A percentile compares a stretch with the other conserved stretches of the same genome.
phyloP scores from a whole-genome alignment of 345 rosid genomes.

The Gossypium raimondii region DNA sequence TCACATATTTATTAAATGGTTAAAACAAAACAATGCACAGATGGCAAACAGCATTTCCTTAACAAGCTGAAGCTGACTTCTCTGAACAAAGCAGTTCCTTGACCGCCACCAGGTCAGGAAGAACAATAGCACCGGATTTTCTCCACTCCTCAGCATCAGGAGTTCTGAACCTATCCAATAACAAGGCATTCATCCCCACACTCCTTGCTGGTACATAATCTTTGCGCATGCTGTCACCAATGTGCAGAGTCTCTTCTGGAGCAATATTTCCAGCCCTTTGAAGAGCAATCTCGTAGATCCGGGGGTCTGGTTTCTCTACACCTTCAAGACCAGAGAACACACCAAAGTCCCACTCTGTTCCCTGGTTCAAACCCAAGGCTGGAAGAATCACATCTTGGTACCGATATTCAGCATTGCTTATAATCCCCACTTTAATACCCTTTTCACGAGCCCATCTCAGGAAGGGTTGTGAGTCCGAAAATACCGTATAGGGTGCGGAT shows the following conservation, averaged over 20 bases:
- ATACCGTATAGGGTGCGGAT: neutral
- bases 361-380: neutral
- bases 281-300: neutral
- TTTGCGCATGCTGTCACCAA: slow-evolving; percentile 9
- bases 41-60: neutral
- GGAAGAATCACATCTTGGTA: slow-evolving; percentile 1
- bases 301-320: neutral
- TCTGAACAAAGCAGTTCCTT: slow-evolving; percentile 55
- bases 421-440: neutral
- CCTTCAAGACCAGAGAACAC: slow-evolving; percentile 7
- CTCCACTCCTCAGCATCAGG: slow-evolving; percentile 77
- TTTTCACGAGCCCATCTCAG: slow-evolving; percentile 9
- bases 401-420: neutral
- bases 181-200: slow-evolving; percentile 2
- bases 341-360: slow-evolving; percentile 6
- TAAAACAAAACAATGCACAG: neutral
- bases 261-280: slow-evolving; percentile 5
- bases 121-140: slow-evolving; percentile 69
- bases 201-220: neutral
- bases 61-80: slow-evolving; percentile 28
- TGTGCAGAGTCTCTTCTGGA: neutral
- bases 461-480: neutral
- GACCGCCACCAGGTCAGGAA: slow-evolving; percentile 70
- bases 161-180: slow-evolving; percentile 74
- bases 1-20: slow-evolving; percentile 4